Conservation (phyloP, 805 yeast genomes). For the Saccharomyces mikatae region DNA sequence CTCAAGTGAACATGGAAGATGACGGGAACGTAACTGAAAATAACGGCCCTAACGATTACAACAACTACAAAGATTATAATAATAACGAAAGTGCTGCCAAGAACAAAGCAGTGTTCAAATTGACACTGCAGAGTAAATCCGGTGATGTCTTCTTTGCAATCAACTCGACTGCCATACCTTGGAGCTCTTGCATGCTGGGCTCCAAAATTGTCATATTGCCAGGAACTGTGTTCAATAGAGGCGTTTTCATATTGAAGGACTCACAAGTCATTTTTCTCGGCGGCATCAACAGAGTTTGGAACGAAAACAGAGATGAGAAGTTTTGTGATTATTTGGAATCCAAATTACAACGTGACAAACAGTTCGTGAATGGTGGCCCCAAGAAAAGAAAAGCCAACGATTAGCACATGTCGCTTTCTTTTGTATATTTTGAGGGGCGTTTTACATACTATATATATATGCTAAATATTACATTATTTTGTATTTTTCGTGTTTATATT, state of each 20-base stretch:
- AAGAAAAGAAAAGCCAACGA: slow-evolving; percentile 1
- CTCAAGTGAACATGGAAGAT: slow-evolving; percentile 44
- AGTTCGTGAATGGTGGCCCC: not conserved
- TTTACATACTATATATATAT: not conserved
- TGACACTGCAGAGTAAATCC: slow-evolving; percentile 47
- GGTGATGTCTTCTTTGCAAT: slow-evolving; percentile 50
- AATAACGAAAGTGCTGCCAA: not conserved
- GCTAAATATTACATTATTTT: not conserved
- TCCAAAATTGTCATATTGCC: slow-evolving; percentile 45
- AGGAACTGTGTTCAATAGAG: slow-evolving; percentile 42
- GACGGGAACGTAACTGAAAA: slow-evolving; percentile 9
- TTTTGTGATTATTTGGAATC: slow-evolving; percentile 26
- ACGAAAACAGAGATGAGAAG: slow-evolving; percentile 28
- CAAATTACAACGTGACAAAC: slow-evolving; percentile 17
- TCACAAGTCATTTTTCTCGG: slow-evolving; percentile 30
- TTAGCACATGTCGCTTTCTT: not conserved
- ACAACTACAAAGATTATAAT: no score
- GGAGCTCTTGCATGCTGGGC: slow-evolving; percentile 46
- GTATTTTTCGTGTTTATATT: not conserved
- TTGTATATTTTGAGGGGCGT: not conserved
- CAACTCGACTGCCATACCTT: slow-evolving; percentile 46
- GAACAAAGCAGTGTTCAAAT: slow-evolving; percentile 36
- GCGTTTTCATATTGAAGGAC: slow-evolving; percentile 33
- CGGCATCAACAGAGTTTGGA: slow-evolving; percentile 35
- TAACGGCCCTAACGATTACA: not conserved